A percentile compares a stretch with the other conserved stretches of the same genome.
Conservation (phyloP, 2,329 filamentous ascomycete genomes). For the Diaporthe ilicicola region DNA sequence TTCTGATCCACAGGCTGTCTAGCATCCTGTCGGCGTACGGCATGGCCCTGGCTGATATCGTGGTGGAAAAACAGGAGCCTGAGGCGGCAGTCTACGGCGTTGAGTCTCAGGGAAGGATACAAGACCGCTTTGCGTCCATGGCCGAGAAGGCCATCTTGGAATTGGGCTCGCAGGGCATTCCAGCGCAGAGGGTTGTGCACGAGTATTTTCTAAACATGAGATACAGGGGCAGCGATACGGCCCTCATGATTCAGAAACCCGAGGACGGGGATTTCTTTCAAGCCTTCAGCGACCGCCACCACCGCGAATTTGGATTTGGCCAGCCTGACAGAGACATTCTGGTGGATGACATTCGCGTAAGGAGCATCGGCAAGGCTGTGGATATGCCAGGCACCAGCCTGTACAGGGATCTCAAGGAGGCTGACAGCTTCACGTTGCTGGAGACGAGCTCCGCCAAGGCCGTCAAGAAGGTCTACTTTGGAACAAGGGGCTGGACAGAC, state of each 20-base stretch:
- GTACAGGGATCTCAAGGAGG: background rate
- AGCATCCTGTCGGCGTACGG: slow-evolving; percentile 86
- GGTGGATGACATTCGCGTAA: slow-evolving; percentile 82
- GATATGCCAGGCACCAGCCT: slow-evolving; percentile 3
- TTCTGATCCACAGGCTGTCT: slow-evolving; percentile 82
- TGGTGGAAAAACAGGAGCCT: slow-evolving; percentile 84
- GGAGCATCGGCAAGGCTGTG: slow-evolving; percentile 78
- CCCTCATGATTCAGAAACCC: slow-evolving; percentile 84
- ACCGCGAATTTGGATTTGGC: slow-evolving; percentile 26
- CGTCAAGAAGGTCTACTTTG: slow-evolving; percentile 7
- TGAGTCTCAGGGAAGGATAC: slow-evolving; percentile 66
- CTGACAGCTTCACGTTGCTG: background rate
- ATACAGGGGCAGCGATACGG: slow-evolving; percentile 85
- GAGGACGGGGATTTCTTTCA: slow-evolving; percentile 78
- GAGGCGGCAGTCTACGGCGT: slow-evolving; percentile 68
- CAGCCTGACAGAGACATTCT: slow-evolving; percentile 80
- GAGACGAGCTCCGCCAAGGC: slow-evolving; percentile 45
- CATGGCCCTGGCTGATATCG: slow-evolving; percentile 87
- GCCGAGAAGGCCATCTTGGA: slow-evolving; percentile 73
- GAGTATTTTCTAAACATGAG: slow-evolving; percentile 92
- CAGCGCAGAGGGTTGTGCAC: slow-evolving; percentile 75
- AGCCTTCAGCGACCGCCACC: slow-evolving; percentile 62
- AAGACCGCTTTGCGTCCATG: slow-evolving; percentile 76
- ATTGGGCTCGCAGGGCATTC: slow-evolving; percentile 79
- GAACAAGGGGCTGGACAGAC: slow-evolving; percentile 10